Conservation (phyloP, 495 filamentous ascomycete genomes). For the Xylaria curta region DNA sequence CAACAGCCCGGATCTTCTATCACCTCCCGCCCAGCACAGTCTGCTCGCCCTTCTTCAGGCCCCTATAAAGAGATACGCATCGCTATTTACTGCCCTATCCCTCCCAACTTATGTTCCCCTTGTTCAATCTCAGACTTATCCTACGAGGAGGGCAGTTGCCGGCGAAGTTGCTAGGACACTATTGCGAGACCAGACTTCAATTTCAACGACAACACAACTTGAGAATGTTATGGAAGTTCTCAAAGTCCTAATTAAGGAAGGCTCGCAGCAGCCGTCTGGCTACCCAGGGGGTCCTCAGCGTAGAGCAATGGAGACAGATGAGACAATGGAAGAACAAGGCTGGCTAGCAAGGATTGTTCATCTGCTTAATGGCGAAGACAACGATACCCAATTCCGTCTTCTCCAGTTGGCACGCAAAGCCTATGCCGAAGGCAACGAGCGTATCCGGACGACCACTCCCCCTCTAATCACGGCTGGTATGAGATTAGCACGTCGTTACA, state of each 20-base stretch:
- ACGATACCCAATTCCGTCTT: conserved; percentile 93
- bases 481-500: conserved; percentile 87
- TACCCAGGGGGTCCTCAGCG: conserved; percentile 81
- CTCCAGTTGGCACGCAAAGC: conserved; percentile 88
- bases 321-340: conserved; percentile 96
- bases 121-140: conserved; percentile 89
- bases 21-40: conserved; percentile 82
- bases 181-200: conserved; percentile 77
- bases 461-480: conserved; percentile 89
- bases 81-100: conserved; percentile 90
- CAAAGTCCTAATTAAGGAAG: conserved; percentile 91
- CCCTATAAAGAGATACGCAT: conserved; percentile 87
- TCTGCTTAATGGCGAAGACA: conserved; percentile 79
- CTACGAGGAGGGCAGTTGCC: conserved; percentile 87
- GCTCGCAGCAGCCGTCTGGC: conserved; percentile 79
- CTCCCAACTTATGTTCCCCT: conserved; percentile 91
- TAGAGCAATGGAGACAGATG: conserved; percentile 81
- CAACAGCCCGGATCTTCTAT: conserved; percentile 93
- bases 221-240: conserved; percentile 89
- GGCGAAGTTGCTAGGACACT: conserved; percentile 82
- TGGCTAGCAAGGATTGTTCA: conserved; percentile 93
- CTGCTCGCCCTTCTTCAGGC: conserved; percentile 86
- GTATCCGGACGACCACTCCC: conserved; percentile 93
- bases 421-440: conserved; percentile 90
- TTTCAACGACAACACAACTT: conserved; percentile 76